Conservation (phyloP, 129 eudicot species). For the Flaveria trinervia region DNA sequence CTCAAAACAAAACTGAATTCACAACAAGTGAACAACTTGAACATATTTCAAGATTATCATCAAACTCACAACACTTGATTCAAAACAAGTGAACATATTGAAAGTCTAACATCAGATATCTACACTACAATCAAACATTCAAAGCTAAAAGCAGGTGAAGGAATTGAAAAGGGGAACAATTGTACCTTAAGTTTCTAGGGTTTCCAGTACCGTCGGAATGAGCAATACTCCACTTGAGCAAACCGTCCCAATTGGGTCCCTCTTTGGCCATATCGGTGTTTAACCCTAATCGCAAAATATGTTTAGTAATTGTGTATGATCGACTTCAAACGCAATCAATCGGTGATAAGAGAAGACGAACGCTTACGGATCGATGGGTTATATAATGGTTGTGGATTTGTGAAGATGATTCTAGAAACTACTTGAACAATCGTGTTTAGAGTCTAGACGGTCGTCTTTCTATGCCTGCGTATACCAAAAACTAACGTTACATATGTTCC, state of each 20-base stretch:
- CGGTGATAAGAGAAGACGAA: not conserved
- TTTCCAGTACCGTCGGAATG: slow-evolving; percentile 78
- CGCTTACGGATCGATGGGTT: not conserved
- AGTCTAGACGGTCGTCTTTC: not conserved
- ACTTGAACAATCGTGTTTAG: slow-evolving; percentile 3
- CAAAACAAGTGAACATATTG: not conserved
- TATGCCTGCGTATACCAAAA: not conserved
- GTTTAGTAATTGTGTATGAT: not conserved
- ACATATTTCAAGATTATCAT: not conserved
- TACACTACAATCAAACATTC: not conserved
- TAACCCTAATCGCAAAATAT: slow-evolving; percentile 19
- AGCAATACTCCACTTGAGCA: slow-evolving; percentile 94
- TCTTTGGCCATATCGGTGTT: slow-evolving; percentile 54
- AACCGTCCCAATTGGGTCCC: slow-evolving; percentile 92
- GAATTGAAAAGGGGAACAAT: not conserved
- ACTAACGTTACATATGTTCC: too few species aligned
- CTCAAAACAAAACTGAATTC: not conserved
- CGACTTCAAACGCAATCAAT: not conserved
- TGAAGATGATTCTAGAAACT: slow-evolving; percentile 26
- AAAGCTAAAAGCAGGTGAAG: not conserved
- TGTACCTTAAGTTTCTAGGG: slow-evolving; percentile 70
- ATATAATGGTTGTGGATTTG: slow-evolving; percentile 10
- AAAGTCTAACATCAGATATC: not conserved
- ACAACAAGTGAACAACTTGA: too few species aligned
- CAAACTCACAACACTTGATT: too few species aligned